Percentiles rank a stretch among this genome's conserved stretches.
phyloP scores from a whole-genome alignment of 495 filamentous ascomycete genomes.

The Aspergillus biplanus region DNA sequence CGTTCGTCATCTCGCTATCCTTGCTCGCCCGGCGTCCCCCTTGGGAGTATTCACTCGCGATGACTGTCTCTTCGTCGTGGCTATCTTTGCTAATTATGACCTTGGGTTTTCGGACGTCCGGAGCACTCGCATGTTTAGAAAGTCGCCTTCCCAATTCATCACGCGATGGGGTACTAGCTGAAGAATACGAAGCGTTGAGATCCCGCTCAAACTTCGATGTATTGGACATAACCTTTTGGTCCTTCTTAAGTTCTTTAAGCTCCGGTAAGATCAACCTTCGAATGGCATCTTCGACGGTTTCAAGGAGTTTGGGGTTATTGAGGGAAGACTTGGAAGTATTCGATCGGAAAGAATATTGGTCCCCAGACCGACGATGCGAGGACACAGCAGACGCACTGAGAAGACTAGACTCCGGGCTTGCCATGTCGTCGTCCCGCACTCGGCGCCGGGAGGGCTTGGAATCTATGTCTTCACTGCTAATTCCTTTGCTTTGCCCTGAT shows the following conservation, averaged over 20 bases:
- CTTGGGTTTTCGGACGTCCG: conserved; percentile 68
- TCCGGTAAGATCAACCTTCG: conserved; percentile 89
- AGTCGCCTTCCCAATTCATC: conserved; percentile 61
- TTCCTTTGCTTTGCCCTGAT: conserved; percentile 59
- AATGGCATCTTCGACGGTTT: conserved; percentile 96
- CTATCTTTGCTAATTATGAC: conserved; percentile 65
- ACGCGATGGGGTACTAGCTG: conserved; percentile 62
- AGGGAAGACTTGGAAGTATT: conserved; percentile 82
- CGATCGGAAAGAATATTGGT: conserved; percentile 76
- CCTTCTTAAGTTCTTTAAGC: conserved; percentile 85
- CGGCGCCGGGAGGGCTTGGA: conserved; percentile 61
- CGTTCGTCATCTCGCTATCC: conserved; percentile 53
- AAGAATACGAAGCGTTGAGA: conserved; percentile 61
- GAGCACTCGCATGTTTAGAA: conserved; percentile 71
- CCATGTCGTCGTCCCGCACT: conserved; percentile 65
- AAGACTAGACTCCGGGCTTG: conserved; percentile 71
- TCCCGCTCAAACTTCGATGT: conserved; percentile 64
- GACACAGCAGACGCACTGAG: conserved; percentile 72
- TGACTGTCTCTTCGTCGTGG: conserved; percentile 59
- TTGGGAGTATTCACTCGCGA: conserved; percentile 57
- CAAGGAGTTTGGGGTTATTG: conserved; percentile 93
- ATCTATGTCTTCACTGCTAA: conserved; percentile 61
- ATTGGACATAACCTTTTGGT: conserved; percentile 71
- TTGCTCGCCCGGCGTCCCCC: conserved; percentile 49
- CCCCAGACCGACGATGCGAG: conserved; percentile 68